A percentile compares a stretch with the other conserved stretches of the same genome.
Conservation (phyloP, 768 basidiomycete genomes). For the Leucocoprinus sp. region DNA sequence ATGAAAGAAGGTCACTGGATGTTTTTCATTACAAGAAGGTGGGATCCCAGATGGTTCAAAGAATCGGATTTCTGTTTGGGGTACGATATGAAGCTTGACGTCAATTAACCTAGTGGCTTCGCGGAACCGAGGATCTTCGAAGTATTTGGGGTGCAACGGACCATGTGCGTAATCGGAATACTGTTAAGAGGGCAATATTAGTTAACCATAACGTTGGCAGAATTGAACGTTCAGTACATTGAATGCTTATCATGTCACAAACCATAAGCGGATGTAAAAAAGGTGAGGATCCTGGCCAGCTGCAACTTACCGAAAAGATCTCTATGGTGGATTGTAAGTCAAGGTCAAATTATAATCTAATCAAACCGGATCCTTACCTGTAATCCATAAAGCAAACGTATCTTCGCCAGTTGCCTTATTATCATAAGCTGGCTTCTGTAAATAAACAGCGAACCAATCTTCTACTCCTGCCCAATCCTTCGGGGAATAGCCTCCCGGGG, state of each 20-base stretch:
- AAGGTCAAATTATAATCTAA: neutral
- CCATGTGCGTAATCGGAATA: constrained; percentile 28
- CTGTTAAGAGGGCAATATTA: constrained; percentile 15
- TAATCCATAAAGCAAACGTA: constrained; percentile 78
- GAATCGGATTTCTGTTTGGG: constrained; percentile 22
- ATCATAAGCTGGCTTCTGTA: neutral
- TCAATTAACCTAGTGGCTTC: constrained; percentile 62
- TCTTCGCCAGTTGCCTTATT: constrained; percentile 56
- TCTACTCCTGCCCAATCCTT: constrained; percentile 71
- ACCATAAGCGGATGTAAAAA: neutral
- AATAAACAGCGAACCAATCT: constrained; percentile 23
- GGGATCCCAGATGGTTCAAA: constrained; percentile 15
- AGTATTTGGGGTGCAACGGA: constrained; percentile 36
- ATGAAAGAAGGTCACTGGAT: constrained; percentile 39
- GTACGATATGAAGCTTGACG: constrained; percentile 42
- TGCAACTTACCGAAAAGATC: constrained; percentile 34
- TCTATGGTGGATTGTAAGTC: constrained; percentile 14
- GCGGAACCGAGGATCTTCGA: constrained; percentile 47
- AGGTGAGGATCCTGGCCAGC: neutral
- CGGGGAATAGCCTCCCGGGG: constrained; percentile 29
- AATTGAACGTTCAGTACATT: constrained; percentile 29
- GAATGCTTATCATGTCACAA: constrained; percentile 25
- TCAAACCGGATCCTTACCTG: constrained; percentile 30
- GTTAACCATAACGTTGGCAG: constrained; percentile 8
- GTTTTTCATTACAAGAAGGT: constrained; percentile 16